Evolutionary conservation across 805 yeast species (phyloP).

Genomic region (Yamadazyma scolyti): DNA sequence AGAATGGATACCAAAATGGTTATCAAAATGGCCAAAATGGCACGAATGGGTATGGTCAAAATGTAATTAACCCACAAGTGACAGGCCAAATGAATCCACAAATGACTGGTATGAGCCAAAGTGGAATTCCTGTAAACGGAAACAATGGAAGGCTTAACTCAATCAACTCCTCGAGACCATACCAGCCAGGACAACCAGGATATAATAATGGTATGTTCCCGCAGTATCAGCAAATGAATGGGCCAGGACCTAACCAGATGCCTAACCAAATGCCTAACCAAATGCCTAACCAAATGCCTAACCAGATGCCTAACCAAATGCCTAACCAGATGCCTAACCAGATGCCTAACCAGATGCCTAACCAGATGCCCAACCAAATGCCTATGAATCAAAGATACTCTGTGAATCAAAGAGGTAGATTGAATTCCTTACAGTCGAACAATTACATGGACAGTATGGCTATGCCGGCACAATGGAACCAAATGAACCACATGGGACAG

Average conservation of each 20-base stretch:
- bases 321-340: conserved; percentile 7
- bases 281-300: conserved; percentile 1
- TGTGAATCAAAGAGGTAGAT: conserved; percentile 8
- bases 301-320: conserved; percentile 3
- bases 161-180: no score
- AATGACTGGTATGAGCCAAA: not conserved
- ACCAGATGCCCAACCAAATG: conserved; percentile 4
- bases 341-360: conserved; percentile 7
- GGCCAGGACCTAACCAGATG: not conserved
- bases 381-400: conserved; percentile 5
- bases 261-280: not conserved
- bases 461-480: no score
- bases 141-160: no score
- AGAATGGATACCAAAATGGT: no score
- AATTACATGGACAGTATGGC: conserved; percentile 10
- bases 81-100: conserved; percentile 1
- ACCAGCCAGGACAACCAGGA: no score
- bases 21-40: not conserved
- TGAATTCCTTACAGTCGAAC: conserved; percentile 13
- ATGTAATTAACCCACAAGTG: not conserved
- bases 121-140: not conserved
- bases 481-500: conserved; percentile 4
- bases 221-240: conserved; percentile 1
- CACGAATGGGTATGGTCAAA: not conserved
- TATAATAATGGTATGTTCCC: no score